Conservation (phyloP, 1,284 basidiomycete species). For the Ganoderma multipileum region DNA sequence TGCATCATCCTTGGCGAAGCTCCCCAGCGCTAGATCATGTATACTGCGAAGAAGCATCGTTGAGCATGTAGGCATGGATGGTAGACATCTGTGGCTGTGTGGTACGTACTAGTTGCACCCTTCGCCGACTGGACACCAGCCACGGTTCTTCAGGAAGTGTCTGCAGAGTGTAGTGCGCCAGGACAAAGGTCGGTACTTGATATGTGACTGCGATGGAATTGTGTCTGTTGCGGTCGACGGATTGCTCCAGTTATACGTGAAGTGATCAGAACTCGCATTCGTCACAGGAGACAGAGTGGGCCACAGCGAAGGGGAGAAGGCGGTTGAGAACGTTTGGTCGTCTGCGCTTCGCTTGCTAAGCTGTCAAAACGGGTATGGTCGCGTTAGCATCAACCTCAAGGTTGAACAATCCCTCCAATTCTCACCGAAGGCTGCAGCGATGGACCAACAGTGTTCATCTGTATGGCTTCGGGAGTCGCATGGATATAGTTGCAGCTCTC, state of each 20-base stretch:
- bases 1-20: slow-evolving; percentile 34
- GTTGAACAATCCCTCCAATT: slow-evolving; percentile 9
- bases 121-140: slow-evolving; percentile 51
- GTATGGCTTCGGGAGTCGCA: slow-evolving; percentile 27
- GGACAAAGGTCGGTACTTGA: slow-evolving; percentile 38
- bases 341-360: slow-evolving; percentile 15
- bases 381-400: slow-evolving; percentile 16
- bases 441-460: slow-evolving; percentile 14
- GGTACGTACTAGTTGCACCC: slow-evolving; percentile 53
- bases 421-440: slow-evolving; percentile 24
- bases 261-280: slow-evolving; percentile 21
- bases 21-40: slow-evolving; percentile 44
- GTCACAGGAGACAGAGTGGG: slow-evolving; percentile 25
- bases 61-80: slow-evolving; percentile 4
- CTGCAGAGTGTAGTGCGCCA: slow-evolving; percentile 50
- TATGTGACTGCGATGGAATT: slow-evolving; percentile 7
- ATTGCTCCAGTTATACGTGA: slow-evolving; percentile 20
- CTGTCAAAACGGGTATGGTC: slow-evolving; percentile 17
- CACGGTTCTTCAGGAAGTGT: slow-evolving; percentile 50
- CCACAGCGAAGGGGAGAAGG: slow-evolving; percentile 21
- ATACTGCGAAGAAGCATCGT: slow-evolving; percentile 40
- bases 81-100: slow-evolving; percentile 6
- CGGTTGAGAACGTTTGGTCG: slow-evolving; percentile 14
- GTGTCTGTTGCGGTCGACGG: slow-evolving; percentile 7
- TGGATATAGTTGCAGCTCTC: slow-evolving; percentile 41